Base-by-base conservation (phyloP, 108 stramenopile species). In the Cyclotella baltica region DNA sequence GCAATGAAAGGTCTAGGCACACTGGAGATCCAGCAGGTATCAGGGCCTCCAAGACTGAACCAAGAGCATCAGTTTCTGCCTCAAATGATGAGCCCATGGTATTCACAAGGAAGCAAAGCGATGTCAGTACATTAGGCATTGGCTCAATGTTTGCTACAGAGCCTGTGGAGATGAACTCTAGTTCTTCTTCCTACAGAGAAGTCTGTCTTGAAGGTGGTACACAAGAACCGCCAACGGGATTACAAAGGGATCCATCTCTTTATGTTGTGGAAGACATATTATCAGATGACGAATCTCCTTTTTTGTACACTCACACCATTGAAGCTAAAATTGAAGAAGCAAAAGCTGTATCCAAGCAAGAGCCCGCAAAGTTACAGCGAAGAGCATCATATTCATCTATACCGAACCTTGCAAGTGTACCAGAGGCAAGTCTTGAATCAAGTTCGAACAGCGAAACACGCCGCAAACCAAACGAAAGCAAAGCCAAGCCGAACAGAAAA, bases 361-460 rank as follows among this genome's bases (percentile, higher is more conserved):
- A 59, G n/a, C 36, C 20, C 22, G 4, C 27, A 30, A 28, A 10
- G 1, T 50, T 67, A 31, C 47, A 28, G 28, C 9, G 65, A 15
- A 25, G 47, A 30, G 22, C 48, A 29, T 67, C 65, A 50, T 50
- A 67, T 67, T 67, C 30, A 25, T 67, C 48, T 10, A 30, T 67
- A 1, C 48, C 65, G 6, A 50, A 25, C 50, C 65, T 67, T 50
- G 47, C 43, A 30, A 15, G 8, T 15, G 23, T 67, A 47, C 43
- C 22, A 67, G 65, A 67, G 47, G 43, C 23, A 5, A 67, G 65
- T 31, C 59, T n/a, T 18, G 65, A 67, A 38, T 63, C 62, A 36
- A 63, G 37, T 25, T 22, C 36, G n/a, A 63, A 20, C 11, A 13
- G 20, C 62, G n/a, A 63, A 1, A 19, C n/a, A 4, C 13, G 10